These are phyloP conservation scores for Coniochaeta prunicola DNA, from an alignment of 2,329 filamentous ascomycete genomes.

Conservation along the genomic window DNA sequence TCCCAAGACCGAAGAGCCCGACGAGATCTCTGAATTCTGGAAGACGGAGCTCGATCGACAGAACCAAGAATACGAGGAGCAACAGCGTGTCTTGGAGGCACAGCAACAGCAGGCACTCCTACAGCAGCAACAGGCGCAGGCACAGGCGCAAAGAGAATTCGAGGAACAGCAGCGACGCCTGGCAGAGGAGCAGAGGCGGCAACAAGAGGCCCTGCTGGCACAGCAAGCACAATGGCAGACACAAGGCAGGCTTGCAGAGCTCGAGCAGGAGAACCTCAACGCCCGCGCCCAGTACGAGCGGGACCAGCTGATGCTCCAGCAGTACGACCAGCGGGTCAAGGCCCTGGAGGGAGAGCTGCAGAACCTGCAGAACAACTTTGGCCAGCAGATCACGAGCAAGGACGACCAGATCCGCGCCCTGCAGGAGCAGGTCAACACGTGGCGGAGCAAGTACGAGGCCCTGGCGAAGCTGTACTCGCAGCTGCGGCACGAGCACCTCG, in stretches of 20 bases:
- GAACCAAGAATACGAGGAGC: constrained; percentile 90
- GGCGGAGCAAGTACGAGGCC: constrained; percentile 94
- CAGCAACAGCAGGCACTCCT: constrained; percentile 76
- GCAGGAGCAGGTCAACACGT: constrained; percentile 96
- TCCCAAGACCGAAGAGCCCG: constrained; percentile 70
- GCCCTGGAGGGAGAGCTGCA: constrained; percentile 79
- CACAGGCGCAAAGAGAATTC: constrained; percentile 89
- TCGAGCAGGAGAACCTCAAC: constrained; percentile 91
- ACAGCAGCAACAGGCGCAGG: constrained; percentile 72
- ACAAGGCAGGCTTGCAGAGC: constrained; percentile 87
- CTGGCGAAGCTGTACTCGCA: constrained; percentile 96
- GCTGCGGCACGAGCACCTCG: constrained; percentile 87
- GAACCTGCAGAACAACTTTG: constrained; percentile 75
- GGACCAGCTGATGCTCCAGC: constrained; percentile 95
- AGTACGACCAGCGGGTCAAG: constrained; percentile 93
- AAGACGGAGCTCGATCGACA: constrained; percentile 85
- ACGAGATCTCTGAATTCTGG: constrained; percentile 97
- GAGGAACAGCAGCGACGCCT: constrained; percentile 88
- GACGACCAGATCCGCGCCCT: constrained; percentile 90
- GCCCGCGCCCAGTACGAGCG: constrained; percentile 92
- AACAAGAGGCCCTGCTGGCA: constrained; percentile 81
- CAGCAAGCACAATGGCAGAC: constrained; percentile 93
- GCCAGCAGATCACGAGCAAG: constrained; percentile 79
- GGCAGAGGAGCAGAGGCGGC: constrained; percentile 80
- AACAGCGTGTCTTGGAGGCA: constrained; percentile 81